These are phyloP conservation scores for Aspergillus ibericus DNA, from an alignment of 2,329 filamentous ascomycete genomes.

Conservation along the genomic window DNA sequence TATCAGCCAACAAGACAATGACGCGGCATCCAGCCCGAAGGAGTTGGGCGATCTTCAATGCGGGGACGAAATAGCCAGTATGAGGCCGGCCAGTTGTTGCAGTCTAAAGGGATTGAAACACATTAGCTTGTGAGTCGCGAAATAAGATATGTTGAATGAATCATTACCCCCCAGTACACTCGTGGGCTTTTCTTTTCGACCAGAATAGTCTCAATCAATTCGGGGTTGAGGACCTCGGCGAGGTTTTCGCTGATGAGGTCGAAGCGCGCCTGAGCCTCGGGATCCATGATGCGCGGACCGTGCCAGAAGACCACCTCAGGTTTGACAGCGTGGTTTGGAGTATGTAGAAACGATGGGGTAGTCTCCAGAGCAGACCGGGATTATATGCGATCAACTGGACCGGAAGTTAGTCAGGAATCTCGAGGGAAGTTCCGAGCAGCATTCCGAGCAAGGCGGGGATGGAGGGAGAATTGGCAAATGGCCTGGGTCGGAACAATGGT, in stretches of 20 bases:
- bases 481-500: too few species aligned
- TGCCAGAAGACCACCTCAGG: too few species aligned
- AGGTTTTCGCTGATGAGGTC: conserved; percentile 75
- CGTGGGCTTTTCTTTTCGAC: conserved; percentile 29
- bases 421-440: too few species aligned
- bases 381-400: too few species aligned
- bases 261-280: background rate
- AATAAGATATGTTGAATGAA: background rate
- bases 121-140: background rate
- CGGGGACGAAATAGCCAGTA: conserved; percentile 80
- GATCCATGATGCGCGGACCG: too few species aligned
- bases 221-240: conserved; percentile 77
- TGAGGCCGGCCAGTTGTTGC: conserved; percentile 89
- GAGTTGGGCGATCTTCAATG: conserved; percentile 86
- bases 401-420: too few species aligned
- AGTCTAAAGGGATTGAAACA: conserved; percentile 45
- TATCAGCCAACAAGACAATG: conserved; percentile 68
- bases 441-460: too few species aligned
- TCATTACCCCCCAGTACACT: conserved; percentile 34
- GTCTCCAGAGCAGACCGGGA: too few species aligned
- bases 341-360: too few species aligned
- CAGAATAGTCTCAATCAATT: conserved; percentile 36
- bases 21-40: conserved; percentile 81
- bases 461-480: too few species aligned
- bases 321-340: too few species aligned